Conservation (phyloP, 1,284 basidiomycete species). For the Trichosporon asahii region DNA sequence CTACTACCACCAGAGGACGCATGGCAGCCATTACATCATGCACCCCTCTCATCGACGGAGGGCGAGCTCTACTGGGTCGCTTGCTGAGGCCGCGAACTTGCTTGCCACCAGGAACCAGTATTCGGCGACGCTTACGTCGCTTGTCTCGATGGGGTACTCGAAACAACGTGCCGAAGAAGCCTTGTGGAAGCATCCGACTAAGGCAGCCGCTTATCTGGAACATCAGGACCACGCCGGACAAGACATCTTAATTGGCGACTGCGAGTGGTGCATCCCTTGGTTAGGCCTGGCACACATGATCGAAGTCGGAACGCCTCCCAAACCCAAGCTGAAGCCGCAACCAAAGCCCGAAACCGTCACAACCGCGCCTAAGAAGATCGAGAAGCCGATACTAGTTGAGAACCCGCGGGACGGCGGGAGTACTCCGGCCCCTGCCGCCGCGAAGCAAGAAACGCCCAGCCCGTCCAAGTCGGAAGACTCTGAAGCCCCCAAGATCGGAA, state of each 20-base stretch:
- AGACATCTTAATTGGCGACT: background rate
- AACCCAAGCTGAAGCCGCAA: conserved; percentile 2
- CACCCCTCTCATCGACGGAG: conserved; percentile 1
- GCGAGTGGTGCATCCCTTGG: conserved; percentile 9
- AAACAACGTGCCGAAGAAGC: conserved; percentile 6
- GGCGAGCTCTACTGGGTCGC: background rate
- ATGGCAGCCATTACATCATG: background rate
- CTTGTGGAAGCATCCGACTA: background rate
- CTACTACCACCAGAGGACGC: conserved; percentile 2
- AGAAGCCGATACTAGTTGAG: conserved; percentile 6
- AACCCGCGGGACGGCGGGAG: background rate
- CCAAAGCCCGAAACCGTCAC: background rate
- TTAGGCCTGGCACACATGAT: conserved; percentile 1
- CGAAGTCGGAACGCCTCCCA: background rate
- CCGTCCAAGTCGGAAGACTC: background rate
- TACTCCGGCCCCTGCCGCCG: background rate
- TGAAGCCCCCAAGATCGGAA: background rate
- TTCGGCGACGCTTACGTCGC: background rate
- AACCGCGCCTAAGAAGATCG: background rate
- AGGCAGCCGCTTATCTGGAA: conserved; percentile 1
- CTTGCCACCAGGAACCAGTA: background rate
- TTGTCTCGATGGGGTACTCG: background rate
- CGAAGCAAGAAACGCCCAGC: background rate
- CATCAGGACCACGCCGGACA: conserved; percentile 3
- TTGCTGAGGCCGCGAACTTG: background rate